Conservation (phyloP, 768 basidiomycete genomes). For the Xerocomus potaroensis region DNA sequence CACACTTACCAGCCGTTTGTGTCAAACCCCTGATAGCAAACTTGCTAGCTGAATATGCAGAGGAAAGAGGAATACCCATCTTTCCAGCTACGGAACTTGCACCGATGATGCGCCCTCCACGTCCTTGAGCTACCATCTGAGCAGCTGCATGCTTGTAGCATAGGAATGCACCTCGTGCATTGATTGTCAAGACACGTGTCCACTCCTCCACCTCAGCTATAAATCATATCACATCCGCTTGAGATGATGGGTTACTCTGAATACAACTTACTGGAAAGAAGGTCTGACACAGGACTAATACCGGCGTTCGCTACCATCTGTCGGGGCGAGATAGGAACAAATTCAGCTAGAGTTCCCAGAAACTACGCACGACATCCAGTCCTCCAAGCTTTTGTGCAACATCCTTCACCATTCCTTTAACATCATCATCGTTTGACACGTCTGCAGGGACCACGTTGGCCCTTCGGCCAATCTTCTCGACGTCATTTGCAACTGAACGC, state of each 20-base stretch:
- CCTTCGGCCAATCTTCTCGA: slow-evolving; percentile 27
- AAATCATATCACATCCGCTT: not conserved
- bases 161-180: slow-evolving; percentile 54
- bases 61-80: not conserved
- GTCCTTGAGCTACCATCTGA: slow-evolving; percentile 54
- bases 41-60: slow-evolving; percentile 35
- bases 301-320: slow-evolving; percentile 30
- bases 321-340: not conserved
- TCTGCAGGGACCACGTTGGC: slow-evolving; percentile 33
- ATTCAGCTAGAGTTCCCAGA: not conserved
- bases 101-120: slow-evolving; percentile 54
- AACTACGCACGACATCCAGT: slow-evolving; percentile 42
- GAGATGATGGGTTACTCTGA: not conserved
- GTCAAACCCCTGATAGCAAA: slow-evolving; percentile 41
- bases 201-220: slow-evolving; percentile 34
- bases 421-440: slow-evolving; percentile 39
- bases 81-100: slow-evolving; percentile 18
- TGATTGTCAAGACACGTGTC: slow-evolving; percentile 45
- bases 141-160: slow-evolving; percentile 62
- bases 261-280: slow-evolving; percentile 6
- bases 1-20: slow-evolving; percentile 33
- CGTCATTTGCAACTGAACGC: slow-evolving; percentile 24
- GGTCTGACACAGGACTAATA: not conserved
- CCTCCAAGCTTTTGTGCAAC: slow-evolving; percentile 34
- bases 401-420: slow-evolving; percentile 36